phyloP scores from a whole-genome alignment of 176 grass and related monocot genomes.

The Phoenix roebelenii region DNA sequence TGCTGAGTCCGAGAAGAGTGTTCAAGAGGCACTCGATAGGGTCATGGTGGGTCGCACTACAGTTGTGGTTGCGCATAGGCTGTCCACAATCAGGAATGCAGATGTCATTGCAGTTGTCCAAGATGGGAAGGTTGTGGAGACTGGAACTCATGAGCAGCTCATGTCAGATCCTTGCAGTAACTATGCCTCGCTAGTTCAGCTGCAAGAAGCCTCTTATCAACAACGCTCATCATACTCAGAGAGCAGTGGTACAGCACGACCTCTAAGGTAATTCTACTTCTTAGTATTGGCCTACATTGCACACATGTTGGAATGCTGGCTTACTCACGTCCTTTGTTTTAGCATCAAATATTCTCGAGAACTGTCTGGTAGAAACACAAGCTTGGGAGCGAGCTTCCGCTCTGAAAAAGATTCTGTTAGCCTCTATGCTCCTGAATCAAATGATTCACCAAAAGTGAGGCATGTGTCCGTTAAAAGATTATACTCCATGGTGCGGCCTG shows the following conservation, averaged over 20 bases:
- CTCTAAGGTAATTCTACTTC: constrained; percentile 37
- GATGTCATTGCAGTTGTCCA: constrained; percentile 91
- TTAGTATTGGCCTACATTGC: too few relatives aligned
- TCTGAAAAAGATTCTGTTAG: constrained; percentile 85
- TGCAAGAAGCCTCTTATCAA: constrained; percentile 36
- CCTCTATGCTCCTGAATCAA: constrained; percentile 34
- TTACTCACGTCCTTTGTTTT: not conserved
- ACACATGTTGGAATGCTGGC: too few relatives aligned
- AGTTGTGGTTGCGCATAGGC: constrained; percentile 76
- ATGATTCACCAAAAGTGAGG: constrained; percentile 34
- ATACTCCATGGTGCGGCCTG: constrained; percentile 73
- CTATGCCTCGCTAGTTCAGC: constrained; percentile 72
- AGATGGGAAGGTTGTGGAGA: constrained; percentile 66
- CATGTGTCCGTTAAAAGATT: constrained; percentile 76
- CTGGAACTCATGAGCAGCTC: constrained; percentile 85
- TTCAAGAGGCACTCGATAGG: constrained; percentile 85
- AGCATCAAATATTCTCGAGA: constrained; percentile 84
- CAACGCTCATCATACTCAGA: constrained; percentile 43
- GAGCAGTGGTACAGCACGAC: constrained; percentile 46
- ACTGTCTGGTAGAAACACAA: constrained; percentile 50
- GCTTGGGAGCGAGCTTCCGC: constrained; percentile 75
- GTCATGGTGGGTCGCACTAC: constrained; percentile 96
- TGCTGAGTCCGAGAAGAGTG: constrained; percentile 92
- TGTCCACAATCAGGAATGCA: constrained; percentile 81
- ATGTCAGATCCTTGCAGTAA: constrained; percentile 43